phyloP scores from a whole-genome alignment of 106 monocot genomes.

The Vanilla planifolia region DNA sequence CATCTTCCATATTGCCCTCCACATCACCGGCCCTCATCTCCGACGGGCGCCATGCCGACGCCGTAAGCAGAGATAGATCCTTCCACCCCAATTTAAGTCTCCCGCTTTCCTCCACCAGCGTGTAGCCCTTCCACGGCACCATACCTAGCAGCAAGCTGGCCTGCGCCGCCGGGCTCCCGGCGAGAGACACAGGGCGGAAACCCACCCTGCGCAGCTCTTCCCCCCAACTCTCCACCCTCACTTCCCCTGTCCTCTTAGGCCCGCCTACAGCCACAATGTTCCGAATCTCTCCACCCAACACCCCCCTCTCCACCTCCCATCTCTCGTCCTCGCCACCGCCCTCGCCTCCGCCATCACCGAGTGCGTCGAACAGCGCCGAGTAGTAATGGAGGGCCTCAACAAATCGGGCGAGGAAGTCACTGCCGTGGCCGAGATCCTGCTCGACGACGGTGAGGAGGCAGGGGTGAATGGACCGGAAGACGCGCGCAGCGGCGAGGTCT shows the following conservation, averaged over 20 bases:
- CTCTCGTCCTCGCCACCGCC: constrained; percentile 30
- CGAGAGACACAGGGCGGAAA: constrained; percentile 54
- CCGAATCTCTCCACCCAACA: constrained; percentile 67
- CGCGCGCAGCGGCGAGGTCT: constrained; percentile 20
- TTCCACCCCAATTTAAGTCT: constrained; percentile 85
- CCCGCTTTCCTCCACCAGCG: constrained; percentile 68
- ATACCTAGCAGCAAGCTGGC: constrained; percentile 72
- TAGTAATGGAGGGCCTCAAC: constrained; percentile 59
- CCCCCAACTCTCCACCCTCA: constrained; percentile 65
- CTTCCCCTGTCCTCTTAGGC: constrained; percentile 65
- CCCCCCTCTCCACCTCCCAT: constrained; percentile 69
- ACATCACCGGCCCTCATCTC: neutral
- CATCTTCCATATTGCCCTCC: neutral
- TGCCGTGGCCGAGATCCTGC: constrained; percentile 45
- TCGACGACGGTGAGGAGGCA: constrained; percentile 44
- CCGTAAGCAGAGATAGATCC: constrained; percentile 71
- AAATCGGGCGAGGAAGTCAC: constrained; percentile 44
- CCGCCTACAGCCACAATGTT: constrained; percentile 71
- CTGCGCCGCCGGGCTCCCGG: constrained; percentile 68
- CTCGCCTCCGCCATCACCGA: constrained; percentile 34
- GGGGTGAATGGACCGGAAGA: constrained; percentile 26
- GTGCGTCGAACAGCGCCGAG: constrained; percentile 64
- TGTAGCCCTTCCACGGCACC: constrained; percentile 78
- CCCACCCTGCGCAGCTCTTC: constrained; percentile 48
- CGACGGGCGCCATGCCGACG: constrained; percentile 59